A percentile compares a stretch with the other conserved stretches of the same genome.
These are phyloP conservation scores for Wickerhamiella siamensis DNA, from an alignment of 805 yeast species.

Conservation along the genomic window DNA sequence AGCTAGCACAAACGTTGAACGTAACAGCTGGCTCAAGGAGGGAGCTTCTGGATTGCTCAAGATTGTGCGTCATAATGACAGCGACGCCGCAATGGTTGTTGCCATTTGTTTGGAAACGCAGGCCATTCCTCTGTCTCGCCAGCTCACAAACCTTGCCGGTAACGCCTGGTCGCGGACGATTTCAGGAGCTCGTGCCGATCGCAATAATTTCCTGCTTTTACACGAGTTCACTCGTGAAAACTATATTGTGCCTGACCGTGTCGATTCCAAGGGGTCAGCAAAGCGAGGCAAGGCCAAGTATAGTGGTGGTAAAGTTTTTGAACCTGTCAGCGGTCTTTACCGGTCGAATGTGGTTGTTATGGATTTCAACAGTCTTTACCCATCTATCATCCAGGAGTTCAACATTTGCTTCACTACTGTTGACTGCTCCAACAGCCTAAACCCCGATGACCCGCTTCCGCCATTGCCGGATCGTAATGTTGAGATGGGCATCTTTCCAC, in stretches of 20 bases:
- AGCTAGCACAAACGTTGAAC: slow-evolving; percentile 46
- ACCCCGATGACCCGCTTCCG: slow-evolving; percentile 35
- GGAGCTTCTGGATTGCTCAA: slow-evolving; percentile 54
- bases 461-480: slow-evolving; percentile 40
- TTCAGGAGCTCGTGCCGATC: slow-evolving; percentile 88
- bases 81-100: slow-evolving; percentile 55
- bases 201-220: slow-evolving; percentile 82
- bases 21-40: slow-evolving; percentile 34
- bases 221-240: slow-evolving; percentile 78
- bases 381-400: slow-evolving; percentile 92
- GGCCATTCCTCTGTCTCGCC: slow-evolving; percentile 76
- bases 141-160: slow-evolving; percentile 86
- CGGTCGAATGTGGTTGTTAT: slow-evolving; percentile 79
- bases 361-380: slow-evolving; percentile 97
- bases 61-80: slow-evolving; percentile 55
- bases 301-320: slow-evolving; percentile 92
- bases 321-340: slow-evolving; percentile 90
- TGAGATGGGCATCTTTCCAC: slow-evolving; percentile 72
- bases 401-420: slow-evolving; percentile 96
- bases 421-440: slow-evolving; percentile 33
- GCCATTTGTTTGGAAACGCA: slow-evolving; percentile 72
- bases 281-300: slow-evolving; percentile 48
- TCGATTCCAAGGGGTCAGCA: slow-evolving; percentile 23
- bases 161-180: slow-evolving; percentile 94
- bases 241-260: slow-evolving; percentile 70